Evolutionary conservation across 1,284 basidiomycete genomes (phyloP).

Genomic region (Coniferiporia sulphurascens): DNA sequence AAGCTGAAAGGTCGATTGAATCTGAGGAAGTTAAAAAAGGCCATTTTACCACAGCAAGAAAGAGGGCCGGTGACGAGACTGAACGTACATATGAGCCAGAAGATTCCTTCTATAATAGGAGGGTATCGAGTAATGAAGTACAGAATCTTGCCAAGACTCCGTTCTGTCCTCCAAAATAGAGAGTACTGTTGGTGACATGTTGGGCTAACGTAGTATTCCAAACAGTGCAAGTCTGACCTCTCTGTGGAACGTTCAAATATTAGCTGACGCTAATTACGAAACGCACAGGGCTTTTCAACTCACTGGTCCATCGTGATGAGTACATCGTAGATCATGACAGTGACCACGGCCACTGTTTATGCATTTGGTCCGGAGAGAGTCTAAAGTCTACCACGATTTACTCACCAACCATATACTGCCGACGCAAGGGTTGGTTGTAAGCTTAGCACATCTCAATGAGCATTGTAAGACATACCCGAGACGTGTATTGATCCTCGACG

Average conservation of each 20-base stretch:
- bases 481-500: no score
- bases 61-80: not conserved
- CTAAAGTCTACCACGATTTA: not conserved
- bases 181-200: not conserved
- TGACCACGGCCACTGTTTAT: not conserved
- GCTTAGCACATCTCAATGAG: not conserved
- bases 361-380: not conserved
- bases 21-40: not conserved
- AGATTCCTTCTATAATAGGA: conserved; percentile 1
- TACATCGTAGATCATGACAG: conserved; percentile 14
- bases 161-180: conserved; percentile 5
- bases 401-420: not conserved
- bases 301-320: conserved; percentile 5
- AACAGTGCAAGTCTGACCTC: not conserved
- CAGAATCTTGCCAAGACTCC: conserved; percentile 7
- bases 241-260: not conserved
- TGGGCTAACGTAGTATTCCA: not conserved
- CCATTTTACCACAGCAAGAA: no score
- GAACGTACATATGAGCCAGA: conserved; percentile 5
- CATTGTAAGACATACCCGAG: not conserved
- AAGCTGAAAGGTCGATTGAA: not conserved
- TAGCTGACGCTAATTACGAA: not conserved
- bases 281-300: not conserved
- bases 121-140: conserved; percentile 10
- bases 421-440: not conserved